These are phyloP conservation scores for Colletotrichum eleusines DNA, from an alignment of 2,329 filamentous ascomycete species.

Conservation along the genomic window DNA sequence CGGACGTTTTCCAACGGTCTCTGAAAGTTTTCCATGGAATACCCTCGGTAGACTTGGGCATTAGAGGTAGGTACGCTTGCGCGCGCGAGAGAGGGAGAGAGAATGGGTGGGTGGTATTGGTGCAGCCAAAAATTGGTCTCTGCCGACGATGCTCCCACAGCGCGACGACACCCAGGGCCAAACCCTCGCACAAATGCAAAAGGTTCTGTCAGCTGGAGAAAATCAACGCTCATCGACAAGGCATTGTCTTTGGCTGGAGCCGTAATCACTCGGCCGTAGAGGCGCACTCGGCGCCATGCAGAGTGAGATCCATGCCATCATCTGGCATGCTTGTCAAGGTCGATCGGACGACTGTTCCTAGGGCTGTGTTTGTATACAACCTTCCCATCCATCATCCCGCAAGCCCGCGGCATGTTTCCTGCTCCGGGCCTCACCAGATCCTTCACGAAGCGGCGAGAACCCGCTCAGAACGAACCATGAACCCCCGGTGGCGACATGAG, in stretches of 20 bases:
- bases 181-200: slow-evolving; percentile 29
- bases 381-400: not conserved
- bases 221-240: slow-evolving; percentile 11
- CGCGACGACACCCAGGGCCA: slow-evolving; percentile 26
- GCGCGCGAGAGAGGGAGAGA: not conserved
- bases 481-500: slow-evolving; percentile 4
- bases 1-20: slow-evolving; percentile 5
- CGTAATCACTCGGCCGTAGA: slow-evolving; percentile 1
- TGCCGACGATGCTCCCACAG: slow-evolving; percentile 1
- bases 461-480: no score
- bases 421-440: no score
- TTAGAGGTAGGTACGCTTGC: not conserved
- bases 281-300: slow-evolving; percentile 29
- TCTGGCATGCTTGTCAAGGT: slow-evolving; percentile 34
- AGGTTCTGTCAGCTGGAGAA: slow-evolving; percentile 14
- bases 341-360: slow-evolving; percentile 23
- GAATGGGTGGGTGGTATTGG: not conserved
- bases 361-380: not conserved
- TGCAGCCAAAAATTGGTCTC: slow-evolving; percentile 13
- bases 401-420: not conserved
- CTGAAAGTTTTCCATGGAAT: not conserved
- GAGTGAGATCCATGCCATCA: slow-evolving; percentile 35
- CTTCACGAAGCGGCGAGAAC: no score
- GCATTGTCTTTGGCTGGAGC: not conserved
- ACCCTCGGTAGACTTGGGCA: not conserved